Base-by-base conservation (phyloP, 768 basidiomycete species). In the Russula griseocarnosa region DNA sequence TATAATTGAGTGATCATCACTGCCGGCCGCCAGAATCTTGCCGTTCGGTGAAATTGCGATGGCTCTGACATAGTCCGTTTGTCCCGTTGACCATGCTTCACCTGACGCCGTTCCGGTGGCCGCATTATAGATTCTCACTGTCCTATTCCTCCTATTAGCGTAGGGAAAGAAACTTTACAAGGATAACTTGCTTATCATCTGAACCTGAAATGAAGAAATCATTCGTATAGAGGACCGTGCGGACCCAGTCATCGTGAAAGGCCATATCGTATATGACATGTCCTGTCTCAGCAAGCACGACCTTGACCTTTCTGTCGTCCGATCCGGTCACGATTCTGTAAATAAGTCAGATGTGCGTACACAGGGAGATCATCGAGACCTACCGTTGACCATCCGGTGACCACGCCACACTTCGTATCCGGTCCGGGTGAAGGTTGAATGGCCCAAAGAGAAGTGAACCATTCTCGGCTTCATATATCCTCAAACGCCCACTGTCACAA, bases 31-130 rank as follows among this genome's bases (percentile, higher is more conserved):
- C 47, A 76, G 60, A 9, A 61, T 56, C 30, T 11, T 66, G 11
- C 68, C 65, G 69, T 75, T 66, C 42, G 67, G 67, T 16, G 74
- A 74, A 52, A 71, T 66, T 22, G 66, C 72, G 58, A 73, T 44
- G 60, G 69, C 68, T 11, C 42, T 42, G 0, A 71, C 50, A 30
- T 36, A 24, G 16, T 14, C 8, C 20, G 16, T 58, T 13, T 74
- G 65, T 55, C 57, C 62, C 1, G 51, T 44, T 24, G 47, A 14
- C 63, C 56, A 66, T 6, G 55, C 50, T 14, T 63, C 61, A 24
- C 62, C 53, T 14, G 52, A 52, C 13, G 22, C 38, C 18, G 30
- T 22, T 38, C 65, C 65, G 0, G 65, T 66, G 26, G 44, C 16
- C 18, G 57, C 57, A 20, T 63, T 62, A n/a, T 58, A 66, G 8